Base-by-base conservation (phyloP, 345 rosid species). In the Pelargonium nanum region DNA sequence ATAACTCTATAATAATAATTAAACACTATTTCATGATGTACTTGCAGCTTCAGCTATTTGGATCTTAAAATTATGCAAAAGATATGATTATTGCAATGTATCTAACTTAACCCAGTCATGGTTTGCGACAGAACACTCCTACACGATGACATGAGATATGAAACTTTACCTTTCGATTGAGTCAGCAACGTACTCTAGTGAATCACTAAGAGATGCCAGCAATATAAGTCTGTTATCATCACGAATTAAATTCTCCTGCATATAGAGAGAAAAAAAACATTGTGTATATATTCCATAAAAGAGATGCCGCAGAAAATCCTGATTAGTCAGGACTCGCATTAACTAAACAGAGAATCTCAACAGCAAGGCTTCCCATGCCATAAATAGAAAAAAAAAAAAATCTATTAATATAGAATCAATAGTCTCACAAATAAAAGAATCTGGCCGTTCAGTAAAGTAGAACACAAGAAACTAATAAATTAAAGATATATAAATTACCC, bases 151-250 rank as follows among this genome's bases (percentile, higher is more conserved):
- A 40, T 9, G 48, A 40, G 9, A 40, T 40, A 17, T 9, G 15
- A 40, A 6, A 40, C 64, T 85, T 81, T 78, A 80, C 99, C 97
- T 88, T 78, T 90, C 91, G 67, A 94, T 90, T 58, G 99, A 94
- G 62, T 86, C 95, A 16, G 97, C 99, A 66, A 88, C 86, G 70
- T 83, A 94, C 73, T 94, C 97, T 71, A 88, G 83, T 15, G 99
- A 94, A 84, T 94, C 96, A 74, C 97, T 86, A 54, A 93, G 86
- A 53, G 97, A 94, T 63, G 99, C 97, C 60, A 94, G 75, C 85
- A 93, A 79, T 72, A 93, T 77, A 65, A 93, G 83, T 73, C 90
- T 93, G 81, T 79, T 84, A 71, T 88, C 96, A 76, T 94, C 97
- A 68, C 82, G 96, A 61, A 94, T 94, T 65, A 90, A 79, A 83